These are phyloP conservation scores for Withania somnifera DNA, from an alignment of 305 asterid genomes.

Conservation along the genomic window DNA sequence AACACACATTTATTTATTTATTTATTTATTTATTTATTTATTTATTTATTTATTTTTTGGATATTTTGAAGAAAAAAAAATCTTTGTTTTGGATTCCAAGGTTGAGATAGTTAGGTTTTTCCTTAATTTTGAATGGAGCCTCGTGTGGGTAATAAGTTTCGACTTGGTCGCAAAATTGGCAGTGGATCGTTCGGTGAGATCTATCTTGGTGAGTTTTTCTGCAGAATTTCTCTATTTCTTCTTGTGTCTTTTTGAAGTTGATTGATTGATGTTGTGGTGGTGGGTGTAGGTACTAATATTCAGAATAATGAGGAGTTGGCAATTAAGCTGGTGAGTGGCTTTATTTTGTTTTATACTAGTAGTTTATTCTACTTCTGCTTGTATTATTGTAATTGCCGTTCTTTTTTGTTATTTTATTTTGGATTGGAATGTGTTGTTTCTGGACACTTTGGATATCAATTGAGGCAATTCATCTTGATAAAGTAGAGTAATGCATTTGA, in stretches of 20 bases:
- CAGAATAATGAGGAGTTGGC: conserved; percentile 75
- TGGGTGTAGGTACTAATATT: conserved; percentile 48
- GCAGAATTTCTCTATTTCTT: neutral
- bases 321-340: conserved; percentile 60
- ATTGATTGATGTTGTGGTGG: conserved; percentile 8
- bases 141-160: conserved; percentile 61
- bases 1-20: neutral
- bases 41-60: too few relatives aligned
- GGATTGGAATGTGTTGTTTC: neutral
- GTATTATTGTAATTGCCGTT: neutral
- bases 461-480: neutral
- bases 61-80: neutral
- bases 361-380: neutral
- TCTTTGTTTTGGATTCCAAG: neutral
- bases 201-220: conserved; percentile 40
- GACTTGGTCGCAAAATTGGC: conserved; percentile 74
- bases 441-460: neutral
- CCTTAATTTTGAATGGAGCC: conserved; percentile 43
- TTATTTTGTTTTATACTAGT: neutral
- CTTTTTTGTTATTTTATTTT: neutral
- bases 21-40: too few relatives aligned
- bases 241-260: neutral
- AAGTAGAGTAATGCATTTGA: neutral
- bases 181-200: conserved; percentile 86
- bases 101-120: neutral